Evolutionary conservation across 2,329 filamentous ascomycete species (phyloP).

Genomic region (Colletotrichum orbiculare): DNA sequence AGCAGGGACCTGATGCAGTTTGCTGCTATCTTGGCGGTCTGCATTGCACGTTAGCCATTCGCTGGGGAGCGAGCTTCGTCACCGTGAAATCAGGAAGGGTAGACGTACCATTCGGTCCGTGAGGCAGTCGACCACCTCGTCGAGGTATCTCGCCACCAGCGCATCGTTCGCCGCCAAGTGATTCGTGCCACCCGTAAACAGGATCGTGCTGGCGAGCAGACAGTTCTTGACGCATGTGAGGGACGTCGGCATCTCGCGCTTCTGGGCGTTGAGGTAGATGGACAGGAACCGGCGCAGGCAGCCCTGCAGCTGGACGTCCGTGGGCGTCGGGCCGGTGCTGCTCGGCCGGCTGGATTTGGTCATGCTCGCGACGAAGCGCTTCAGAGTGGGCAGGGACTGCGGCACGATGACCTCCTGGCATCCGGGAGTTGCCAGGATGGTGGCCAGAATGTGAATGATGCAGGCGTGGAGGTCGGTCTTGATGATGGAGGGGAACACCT

Average conservation of each 20-base stretch:
- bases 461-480: slow-evolving; percentile 96
- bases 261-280: slow-evolving; percentile 81
- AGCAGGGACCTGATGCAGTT: slow-evolving; percentile 90
- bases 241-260: slow-evolving; percentile 78
- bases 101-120: slow-evolving; percentile 78
- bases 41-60: slow-evolving; percentile 32
- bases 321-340: slow-evolving; percentile 57
- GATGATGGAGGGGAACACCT: slow-evolving; percentile 96
- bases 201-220: slow-evolving; percentile 86
- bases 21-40: slow-evolving; percentile 89
- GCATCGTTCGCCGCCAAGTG: slow-evolving; percentile 80
- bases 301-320: slow-evolving; percentile 78
- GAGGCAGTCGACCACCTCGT: slow-evolving; percentile 87
- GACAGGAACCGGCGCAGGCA: slow-evolving; percentile 85
- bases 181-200: slow-evolving; percentile 84
- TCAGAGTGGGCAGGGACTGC: slow-evolving; percentile 89
- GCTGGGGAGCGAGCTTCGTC: neutral
- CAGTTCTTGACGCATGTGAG: slow-evolving; percentile 93
- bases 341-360: slow-evolving; percentile 56
- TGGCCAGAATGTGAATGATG: slow-evolving; percentile 96
- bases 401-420: slow-evolving; percentile 93
- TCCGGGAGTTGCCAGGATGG: slow-evolving; percentile 85
- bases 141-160: slow-evolving; percentile 78
- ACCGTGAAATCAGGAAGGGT: neutral
- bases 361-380: slow-evolving; percentile 87